Percentiles rank a stretch among this genome's conserved stretches.
These are phyloP conservation scores for Emiliania huxleyi DNA, from an alignment of 78 protist genomes.

Conservation along the genomic window DNA sequence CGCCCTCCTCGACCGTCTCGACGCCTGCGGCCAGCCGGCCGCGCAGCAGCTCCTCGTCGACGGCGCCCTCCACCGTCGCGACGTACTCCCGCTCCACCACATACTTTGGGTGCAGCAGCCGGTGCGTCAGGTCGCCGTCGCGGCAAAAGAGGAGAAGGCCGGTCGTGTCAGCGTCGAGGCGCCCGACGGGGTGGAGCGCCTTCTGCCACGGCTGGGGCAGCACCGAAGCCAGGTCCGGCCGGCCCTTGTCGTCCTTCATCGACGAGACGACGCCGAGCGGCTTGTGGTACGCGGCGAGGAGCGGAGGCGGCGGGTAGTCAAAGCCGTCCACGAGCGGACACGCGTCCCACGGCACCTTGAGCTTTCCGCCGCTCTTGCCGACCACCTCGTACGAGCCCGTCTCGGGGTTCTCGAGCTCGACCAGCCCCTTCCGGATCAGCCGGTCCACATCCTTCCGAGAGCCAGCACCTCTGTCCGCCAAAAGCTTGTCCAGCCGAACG, in stretches of 20 bases:
- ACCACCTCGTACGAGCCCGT: no score
- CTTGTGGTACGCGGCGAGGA: slow-evolving; percentile 15
- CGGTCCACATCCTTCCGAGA: neutral
- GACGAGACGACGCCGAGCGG: neutral
- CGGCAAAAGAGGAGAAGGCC: neutral
- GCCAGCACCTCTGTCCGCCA: neutral
- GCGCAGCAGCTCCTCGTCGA: neutral
- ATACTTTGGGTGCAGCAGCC: neutral
- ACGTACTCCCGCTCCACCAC: neutral
- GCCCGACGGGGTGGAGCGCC: neutral
- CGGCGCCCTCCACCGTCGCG: neutral
- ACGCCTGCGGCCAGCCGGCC: neutral
- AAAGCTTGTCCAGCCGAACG: neutral
- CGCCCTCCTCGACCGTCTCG: neutral
- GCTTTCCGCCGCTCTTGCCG: neutral
- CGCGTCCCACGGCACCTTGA: neutral
- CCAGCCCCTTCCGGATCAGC: neutral
- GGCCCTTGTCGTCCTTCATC: neutral
- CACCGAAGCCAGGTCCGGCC: neutral
- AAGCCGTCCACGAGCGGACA: neutral
- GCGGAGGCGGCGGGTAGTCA: neutral
- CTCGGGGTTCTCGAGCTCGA: neutral
- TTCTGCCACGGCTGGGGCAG: neutral
- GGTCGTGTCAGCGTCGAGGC: neutral
- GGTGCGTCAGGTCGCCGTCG: slow-evolving; percentile 1